Evolutionary conservation across 345 rosid genomes (phyloP).

Genomic region (Eucalyptus microcorys): DNA sequence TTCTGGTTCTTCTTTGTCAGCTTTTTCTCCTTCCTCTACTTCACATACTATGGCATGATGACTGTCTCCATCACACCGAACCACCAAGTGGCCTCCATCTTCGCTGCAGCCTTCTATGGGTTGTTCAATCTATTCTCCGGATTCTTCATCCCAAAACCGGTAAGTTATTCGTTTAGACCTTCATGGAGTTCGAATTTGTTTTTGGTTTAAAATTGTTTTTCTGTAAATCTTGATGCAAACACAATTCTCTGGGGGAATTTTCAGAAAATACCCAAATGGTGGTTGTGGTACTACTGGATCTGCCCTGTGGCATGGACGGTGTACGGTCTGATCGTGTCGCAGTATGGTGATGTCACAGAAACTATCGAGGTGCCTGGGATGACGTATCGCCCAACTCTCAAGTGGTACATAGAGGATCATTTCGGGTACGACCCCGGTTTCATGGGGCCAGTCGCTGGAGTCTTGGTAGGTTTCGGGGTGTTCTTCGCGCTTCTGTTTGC

Average conservation of each 20-base stretch:
- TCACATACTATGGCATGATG: constrained; percentile 14
- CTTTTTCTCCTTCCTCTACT: constrained; percentile 12
- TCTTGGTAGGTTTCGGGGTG: constrained; percentile 8
- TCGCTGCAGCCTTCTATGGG: constrained; percentile 7
- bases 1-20: constrained; percentile 9
- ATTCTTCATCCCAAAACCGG: constrained; percentile 9
- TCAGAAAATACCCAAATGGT: constrained; percentile 37
- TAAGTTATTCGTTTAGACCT: background rate
- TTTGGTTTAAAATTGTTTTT: background rate
- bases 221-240: background rate
- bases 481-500: constrained; percentile 11
- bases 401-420: constrained; percentile 1
- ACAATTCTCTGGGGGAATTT: background rate
- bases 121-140: constrained; percentile 12
- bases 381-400: background rate
- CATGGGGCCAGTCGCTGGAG: constrained; percentile 20
- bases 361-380: background rate
- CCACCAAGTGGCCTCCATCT: constrained; percentile 11
- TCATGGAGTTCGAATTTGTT: background rate
- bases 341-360: background rate
- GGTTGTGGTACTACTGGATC: constrained; percentile 39
- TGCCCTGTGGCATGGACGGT: constrained; percentile 16
- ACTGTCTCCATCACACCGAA: constrained; percentile 6
- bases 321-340: constrained; percentile 5
- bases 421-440: constrained; percentile 3